Percentiles rank a stretch among this genome's conserved stretches.
Evolutionary conservation across 495 filamentous ascomycete genomes (phyloP).

Genomic region (Penicillium cosmopolitanum): DNA sequence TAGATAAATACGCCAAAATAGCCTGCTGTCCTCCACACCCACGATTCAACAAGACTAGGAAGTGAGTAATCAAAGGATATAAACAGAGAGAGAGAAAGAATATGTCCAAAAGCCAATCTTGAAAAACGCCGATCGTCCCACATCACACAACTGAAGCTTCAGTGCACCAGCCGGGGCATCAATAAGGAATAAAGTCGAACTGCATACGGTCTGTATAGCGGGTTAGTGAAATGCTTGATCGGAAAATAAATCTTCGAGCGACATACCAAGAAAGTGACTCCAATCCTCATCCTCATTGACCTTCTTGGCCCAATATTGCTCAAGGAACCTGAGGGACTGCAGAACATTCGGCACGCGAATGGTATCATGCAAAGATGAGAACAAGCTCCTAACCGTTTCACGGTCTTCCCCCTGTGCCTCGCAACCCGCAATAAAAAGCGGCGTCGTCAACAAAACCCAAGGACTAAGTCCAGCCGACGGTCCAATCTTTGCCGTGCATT

Average conservation of each 20-base stretch:
- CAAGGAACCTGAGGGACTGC: slow-evolving; percentile 48
- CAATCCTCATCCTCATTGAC: slow-evolving; percentile 47
- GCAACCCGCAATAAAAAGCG: slow-evolving; percentile 51
- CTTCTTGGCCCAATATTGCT: slow-evolving; percentile 48
- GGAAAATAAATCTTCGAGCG: background rate
- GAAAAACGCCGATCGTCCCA: slow-evolving; percentile 21
- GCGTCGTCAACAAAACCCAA: slow-evolving; percentile 53
- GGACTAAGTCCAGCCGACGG: slow-evolving; percentile 47
- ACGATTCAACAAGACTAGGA: background rate
- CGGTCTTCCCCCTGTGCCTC: slow-evolving; percentile 46
- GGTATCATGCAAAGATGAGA: slow-evolving; percentile 46
- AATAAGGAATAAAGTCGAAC: slow-evolving; percentile 54
- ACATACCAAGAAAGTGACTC: slow-evolving; percentile 49
- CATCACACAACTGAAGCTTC: slow-evolving; percentile 22
- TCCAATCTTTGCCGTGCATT: slow-evolving; percentile 46
- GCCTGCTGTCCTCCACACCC: background rate
- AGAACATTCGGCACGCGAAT: slow-evolving; percentile 51
- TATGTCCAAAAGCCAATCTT: slow-evolving; percentile 12
- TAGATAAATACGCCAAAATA: background rate
- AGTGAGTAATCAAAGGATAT: background rate
- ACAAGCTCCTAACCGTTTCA: slow-evolving; percentile 38
- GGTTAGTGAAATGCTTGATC: background rate
- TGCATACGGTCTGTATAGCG: slow-evolving; percentile 47
- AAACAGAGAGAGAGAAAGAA: slow-evolving; percentile 2
- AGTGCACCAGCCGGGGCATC: background rate